phyloP scores from a whole-genome alignment of 106 monocot genomes.

The Allium fistulosum region DNA sequence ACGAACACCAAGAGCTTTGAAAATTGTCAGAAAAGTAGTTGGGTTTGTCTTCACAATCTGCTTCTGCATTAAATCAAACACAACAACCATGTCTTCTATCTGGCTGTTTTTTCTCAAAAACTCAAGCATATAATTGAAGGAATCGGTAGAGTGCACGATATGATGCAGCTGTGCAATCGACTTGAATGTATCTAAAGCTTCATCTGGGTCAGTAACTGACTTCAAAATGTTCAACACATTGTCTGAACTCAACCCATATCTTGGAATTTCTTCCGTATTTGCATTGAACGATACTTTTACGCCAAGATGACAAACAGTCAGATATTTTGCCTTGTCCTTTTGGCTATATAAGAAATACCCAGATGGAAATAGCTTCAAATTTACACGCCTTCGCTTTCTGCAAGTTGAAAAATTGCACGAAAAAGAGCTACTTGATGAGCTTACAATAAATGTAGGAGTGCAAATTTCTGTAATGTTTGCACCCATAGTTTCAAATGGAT shows the following conservation, averaged over 20 bases:
- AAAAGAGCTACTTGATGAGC: no score
- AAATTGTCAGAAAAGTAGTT: conserved; percentile 64
- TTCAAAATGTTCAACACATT: conserved; percentile 41
- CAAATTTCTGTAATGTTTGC: no score
- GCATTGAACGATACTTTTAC: no score
- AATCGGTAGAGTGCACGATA: conserved; percentile 65
- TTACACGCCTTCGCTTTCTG: no score
- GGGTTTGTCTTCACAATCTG: conserved; percentile 65
- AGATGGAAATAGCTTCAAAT: no score
- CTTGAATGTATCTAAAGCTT: conserved; percentile 47
- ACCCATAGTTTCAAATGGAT: no score
- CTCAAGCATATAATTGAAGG: conserved; percentile 91
- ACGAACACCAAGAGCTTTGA: conserved; percentile 42
- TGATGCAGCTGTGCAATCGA: conserved; percentile 38
- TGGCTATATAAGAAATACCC: no score
- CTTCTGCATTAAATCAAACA: conserved; percentile 97
- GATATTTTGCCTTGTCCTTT: no score
- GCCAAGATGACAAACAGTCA: no score
- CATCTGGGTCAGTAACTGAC: conserved; percentile 34
- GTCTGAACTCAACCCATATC: conserved; percentile 26
- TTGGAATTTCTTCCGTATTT: no score
- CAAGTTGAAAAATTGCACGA: no score
- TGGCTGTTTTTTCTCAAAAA: conserved; percentile 51
- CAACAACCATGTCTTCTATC: conserved; percentile 62
- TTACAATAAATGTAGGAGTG: no score